Conservation (phyloP, 495 filamentous ascomycete genomes). For the Oidiodendron maius region DNA sequence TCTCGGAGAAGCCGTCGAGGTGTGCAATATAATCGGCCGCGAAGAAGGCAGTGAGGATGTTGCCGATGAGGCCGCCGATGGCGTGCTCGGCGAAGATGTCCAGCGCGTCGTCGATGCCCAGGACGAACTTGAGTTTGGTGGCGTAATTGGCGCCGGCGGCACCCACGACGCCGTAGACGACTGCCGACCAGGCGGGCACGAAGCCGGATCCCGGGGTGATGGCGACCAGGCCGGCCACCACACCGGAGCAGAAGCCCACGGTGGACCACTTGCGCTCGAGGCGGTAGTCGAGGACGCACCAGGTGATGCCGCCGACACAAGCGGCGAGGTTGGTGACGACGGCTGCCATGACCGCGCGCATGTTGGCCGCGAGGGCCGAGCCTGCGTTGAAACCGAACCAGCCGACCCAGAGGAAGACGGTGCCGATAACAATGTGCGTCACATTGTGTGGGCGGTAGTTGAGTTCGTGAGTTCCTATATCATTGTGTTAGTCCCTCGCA, state of each 20-base stretch:
- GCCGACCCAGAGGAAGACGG: constrained; percentile 97
- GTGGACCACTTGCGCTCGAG: constrained; percentile 95
- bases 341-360: constrained; percentile 76
- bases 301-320: constrained; percentile 87
- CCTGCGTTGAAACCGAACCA: constrained; percentile 99
- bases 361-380: constrained; percentile 80
- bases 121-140: constrained; percentile 90
- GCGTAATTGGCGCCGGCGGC: constrained; percentile 88
- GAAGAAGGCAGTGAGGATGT: constrained; percentile 85
- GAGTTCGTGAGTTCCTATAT: constrained; percentile 53
- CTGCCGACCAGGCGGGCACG: constrained; percentile 89
- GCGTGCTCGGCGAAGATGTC: constrained; percentile 94
- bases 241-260: constrained; percentile 94
- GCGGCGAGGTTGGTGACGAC: constrained; percentile 70
- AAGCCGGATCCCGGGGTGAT: constrained; percentile 89
- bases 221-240: constrained; percentile 84
- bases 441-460: constrained; percentile 98
- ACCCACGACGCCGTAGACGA: constrained; percentile 81
- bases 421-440: constrained; percentile 92
- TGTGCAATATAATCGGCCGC: constrained; percentile 56
- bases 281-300: constrained; percentile 92
- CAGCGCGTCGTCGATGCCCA: constrained; percentile 81
- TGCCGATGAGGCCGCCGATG: constrained; percentile 83
- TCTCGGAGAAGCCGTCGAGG: constrained; percentile 69
- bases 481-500: too few relatives aligned